A percentile compares a stretch with the other conserved stretches of the same genome.
phyloP scores from a whole-genome alignment of 164 flowering plant genomes.

The Malania oleifera region DNA sequence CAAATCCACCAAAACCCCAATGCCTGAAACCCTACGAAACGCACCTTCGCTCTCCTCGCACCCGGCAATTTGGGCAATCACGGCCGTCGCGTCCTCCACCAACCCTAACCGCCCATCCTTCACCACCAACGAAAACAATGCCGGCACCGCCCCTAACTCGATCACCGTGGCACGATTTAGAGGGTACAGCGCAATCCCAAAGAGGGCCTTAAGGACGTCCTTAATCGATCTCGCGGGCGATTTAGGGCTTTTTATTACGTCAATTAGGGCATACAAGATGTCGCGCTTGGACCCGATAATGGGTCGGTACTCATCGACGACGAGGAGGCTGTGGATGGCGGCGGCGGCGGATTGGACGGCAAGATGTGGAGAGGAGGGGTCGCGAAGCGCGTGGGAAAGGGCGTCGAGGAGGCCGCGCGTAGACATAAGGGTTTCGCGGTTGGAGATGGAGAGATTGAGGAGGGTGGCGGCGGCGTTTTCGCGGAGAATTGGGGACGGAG shows the following conservation, averaged over 20 bases:
- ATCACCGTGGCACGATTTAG: conserved; percentile 51
- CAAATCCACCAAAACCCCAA: conserved; percentile 66
- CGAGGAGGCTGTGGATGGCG: conserved; percentile 60
- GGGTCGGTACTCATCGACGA: conserved; percentile 55
- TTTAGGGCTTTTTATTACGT: conserved; percentile 30
- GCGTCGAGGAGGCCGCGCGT: conserved; percentile 83
- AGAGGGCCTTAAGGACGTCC: conserved; percentile 78
- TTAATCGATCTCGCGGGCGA: conserved; percentile 59
- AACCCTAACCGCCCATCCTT: conserved; percentile 61
- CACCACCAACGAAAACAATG: conserved; percentile 49
- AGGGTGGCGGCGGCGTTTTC: conserved; percentile 87
- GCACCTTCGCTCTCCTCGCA: conserved; percentile 68
- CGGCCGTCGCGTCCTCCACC: conserved; percentile 87
- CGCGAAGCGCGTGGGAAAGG: conserved; percentile 60
- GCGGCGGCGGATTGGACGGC: conserved; percentile 73
- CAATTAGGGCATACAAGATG: conserved; percentile 56
- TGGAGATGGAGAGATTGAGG: conserved; percentile 76
- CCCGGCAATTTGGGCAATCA: conserved; percentile 89
- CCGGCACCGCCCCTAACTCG: conserved; percentile 55
- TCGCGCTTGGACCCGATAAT: conserved; percentile 79
- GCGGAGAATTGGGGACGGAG: conserved; percentile 36
- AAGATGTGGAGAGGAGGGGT: conserved; percentile 34
- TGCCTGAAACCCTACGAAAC: conserved; percentile 56
- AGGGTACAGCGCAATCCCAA: conserved; percentile 59
- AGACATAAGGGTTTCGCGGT: conserved; percentile 53